Percentiles rank a stretch among this genome's conserved stretches.
Evolutionary conservation across 371 early-diverging fungal species (phyloP).

Genomic region (Mucor racemosus): DNA sequence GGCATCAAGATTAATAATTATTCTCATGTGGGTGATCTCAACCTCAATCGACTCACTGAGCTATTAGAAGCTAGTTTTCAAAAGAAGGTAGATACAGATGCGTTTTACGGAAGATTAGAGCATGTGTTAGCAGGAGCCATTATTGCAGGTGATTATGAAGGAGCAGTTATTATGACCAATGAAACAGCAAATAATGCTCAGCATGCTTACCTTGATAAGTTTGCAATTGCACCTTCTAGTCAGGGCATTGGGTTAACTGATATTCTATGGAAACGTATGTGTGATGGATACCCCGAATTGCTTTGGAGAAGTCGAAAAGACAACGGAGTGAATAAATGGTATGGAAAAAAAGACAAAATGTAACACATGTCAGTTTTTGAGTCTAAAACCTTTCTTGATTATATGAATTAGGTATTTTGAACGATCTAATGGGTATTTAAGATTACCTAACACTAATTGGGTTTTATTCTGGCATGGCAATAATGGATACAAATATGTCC

Average conservation of each 20-base stretch:
- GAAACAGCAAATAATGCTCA: conserved; percentile 20
- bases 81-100: conserved; percentile 59
- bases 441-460: conserved; percentile 71
- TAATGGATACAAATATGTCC: conserved; percentile 44
- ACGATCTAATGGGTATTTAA: conserved; percentile 76
- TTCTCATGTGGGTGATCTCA: conserved; percentile 53
- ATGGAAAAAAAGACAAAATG: conserved; percentile 13
- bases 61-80: conserved; percentile 84
- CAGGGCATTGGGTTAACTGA: conserved; percentile 95
- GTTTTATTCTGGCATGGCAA: conserved; percentile 79
- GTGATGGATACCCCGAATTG: conserved; percentile 71
- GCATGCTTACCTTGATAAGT: conserved; percentile 86
- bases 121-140: conserved; percentile 65
- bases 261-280: conserved; percentile 86
- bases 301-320: conserved; percentile 88
- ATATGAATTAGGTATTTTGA: conserved; percentile 79
- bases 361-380: background rate
- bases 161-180: conserved; percentile 50
- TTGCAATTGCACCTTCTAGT: conserved; percentile 84
- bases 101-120: conserved; percentile 70
- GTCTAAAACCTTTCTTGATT: background rate
- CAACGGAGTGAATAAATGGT: conserved; percentile 94
- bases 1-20: conserved; percentile 72
- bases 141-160: conserved; percentile 87
- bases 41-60: conserved; percentile 54